Percentiles rank a stretch among this genome's conserved stretches.
These are phyloP conservation scores for Arthrinium phaeospermum DNA, from an alignment of 2,329 filamentous ascomycete species.

Conservation along the genomic window DNA sequence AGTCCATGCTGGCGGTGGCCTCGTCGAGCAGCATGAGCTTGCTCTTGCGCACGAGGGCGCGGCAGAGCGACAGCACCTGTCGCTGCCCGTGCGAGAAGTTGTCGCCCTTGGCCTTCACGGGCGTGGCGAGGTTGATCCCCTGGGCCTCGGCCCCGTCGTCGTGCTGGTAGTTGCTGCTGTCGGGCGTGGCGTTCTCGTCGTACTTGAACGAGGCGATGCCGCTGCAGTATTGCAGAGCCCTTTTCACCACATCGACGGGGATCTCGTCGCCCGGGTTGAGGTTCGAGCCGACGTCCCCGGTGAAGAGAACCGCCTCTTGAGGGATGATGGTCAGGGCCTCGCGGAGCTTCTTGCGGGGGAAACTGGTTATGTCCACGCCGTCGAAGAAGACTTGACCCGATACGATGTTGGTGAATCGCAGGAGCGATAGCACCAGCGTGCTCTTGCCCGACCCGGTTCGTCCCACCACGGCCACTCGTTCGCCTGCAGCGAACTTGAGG, in stretches of 20 bases:
- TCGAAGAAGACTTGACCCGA: constrained; percentile 61
- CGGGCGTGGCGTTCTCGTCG: constrained; percentile 28
- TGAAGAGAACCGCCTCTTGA: constrained; percentile 64
- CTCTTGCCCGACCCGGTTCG: constrained; percentile 85
- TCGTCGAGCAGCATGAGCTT: constrained; percentile 64
- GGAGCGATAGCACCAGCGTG: constrained; percentile 65
- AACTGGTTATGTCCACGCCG: constrained; percentile 59
- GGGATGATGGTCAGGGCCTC: constrained; percentile 63
- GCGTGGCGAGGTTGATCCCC: constrained; percentile 48
- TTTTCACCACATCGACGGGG: constrained; percentile 57
- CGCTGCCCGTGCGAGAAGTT: constrained; percentile 65
- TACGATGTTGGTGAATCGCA: constrained; percentile 59
- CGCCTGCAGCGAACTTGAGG: constrained; percentile 65
- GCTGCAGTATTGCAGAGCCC: constrained; percentile 66
- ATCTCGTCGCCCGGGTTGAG: constrained; percentile 69
- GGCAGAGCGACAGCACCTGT: constrained; percentile 62
- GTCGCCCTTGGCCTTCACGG: constrained; percentile 58
- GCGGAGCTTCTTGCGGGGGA: constrained; percentile 56
- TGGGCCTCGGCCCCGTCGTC: constrained; percentile 25
- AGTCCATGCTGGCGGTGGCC: constrained; percentile 65
- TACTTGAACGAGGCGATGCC: constrained; percentile 55
- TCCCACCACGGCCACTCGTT: constrained; percentile 80
- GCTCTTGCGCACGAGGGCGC: constrained; percentile 59
- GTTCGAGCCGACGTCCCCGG: constrained; percentile 57
- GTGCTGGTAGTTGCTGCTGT: not conserved